Base-by-base conservation (phyloP, 1,284 basidiomycete species). In the Puccinia triticina region DNA sequence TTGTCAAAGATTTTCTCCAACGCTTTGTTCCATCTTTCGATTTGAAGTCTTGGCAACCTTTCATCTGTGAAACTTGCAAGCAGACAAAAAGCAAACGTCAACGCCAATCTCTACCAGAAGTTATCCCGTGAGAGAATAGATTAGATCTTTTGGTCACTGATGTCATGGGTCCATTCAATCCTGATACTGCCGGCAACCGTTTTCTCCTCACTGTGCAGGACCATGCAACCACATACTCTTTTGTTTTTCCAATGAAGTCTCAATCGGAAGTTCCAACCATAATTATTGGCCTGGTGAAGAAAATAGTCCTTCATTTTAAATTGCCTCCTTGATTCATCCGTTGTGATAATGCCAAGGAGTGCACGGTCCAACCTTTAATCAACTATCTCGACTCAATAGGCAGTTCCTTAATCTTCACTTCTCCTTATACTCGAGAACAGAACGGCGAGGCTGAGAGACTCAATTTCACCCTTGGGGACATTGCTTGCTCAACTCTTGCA, bases 391-490 rank as follows among this genome's bases (percentile, higher is more conserved):
- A 21, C 1, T 57, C 50, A 0, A 34, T 55, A 7, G 72, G 72
- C 0, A 32, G 23, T 16, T 11, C 29, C 0, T 0, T 55, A 0
- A 74, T 74, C 12, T 74, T 57, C 16, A 53, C 72, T n/a, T 74
- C 72, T 23, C 74, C 57, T 2, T 77, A 77, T 21, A 59, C 53
- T 1, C 74, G 32, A 0, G 40, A 77, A 32, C 77, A 78, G 32
- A 69, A 78, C 34, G 77, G 77, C 1, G 26, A 57, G 21, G 77
- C 59, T 29, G 43, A 78, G n/a, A 2, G 64, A 34, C 48, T 78
- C 1, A 78, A 78, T 18, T 2, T 61, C 1, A 69, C 66, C 1
- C 26, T 78, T n/a, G 77, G 61, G 11, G 46, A 69, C 34, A 69
- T 69, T n/a, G 77, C 61, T 12, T 5, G 43, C 0, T 53, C 77